Conservation (phyloP, 129 eudicot species). For the Daucus carota region DH1_v3.0 NC_030382.2:55190001-55190500, state of each 20-base stretch:
- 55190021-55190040: slow-evolving; percentile 69
- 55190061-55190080: neutral
- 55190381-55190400: too few relatives aligned
- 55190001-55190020: slow-evolving; percentile 66
- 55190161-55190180: neutral
- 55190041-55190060: neutral
- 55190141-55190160: slow-evolving; percentile 3
- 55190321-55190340: neutral
- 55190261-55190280: neutral
- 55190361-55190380: neutral
- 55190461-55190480: too few relatives aligned
- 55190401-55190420: too few relatives aligned
- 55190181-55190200: neutral
- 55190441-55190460: too few relatives aligned
- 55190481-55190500: neutral
- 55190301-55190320: neutral
- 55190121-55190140: neutral
- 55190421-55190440: too few relatives aligned
- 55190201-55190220: neutral
- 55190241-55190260: neutral
- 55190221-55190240: neutral
- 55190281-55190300: neutral
- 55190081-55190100: neutral
- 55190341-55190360: neutral
- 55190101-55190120: neutral